Conservation (phyloP, 139 green algal species). For the Mychonastes homosphaera region DNA sequence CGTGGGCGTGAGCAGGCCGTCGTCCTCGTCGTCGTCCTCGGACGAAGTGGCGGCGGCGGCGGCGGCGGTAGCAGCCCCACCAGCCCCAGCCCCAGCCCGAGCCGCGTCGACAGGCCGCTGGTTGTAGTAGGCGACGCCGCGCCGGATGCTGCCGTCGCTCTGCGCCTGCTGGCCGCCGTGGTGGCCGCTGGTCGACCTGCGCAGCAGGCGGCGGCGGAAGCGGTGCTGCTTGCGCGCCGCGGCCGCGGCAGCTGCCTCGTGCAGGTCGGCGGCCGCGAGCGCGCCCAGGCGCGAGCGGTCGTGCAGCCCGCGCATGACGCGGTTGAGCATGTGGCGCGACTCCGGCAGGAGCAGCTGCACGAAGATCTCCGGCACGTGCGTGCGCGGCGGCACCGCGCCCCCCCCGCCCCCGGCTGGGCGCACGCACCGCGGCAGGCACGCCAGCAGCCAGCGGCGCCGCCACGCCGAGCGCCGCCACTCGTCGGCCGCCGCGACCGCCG, state of each 20-base stretch:
- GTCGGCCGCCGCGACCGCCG: background rate
- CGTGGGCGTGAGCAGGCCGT: background rate
- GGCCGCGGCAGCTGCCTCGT: too few relatives aligned
- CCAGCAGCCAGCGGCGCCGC: constrained; percentile 2
- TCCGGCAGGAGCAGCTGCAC: constrained; percentile 9
- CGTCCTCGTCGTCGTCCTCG: background rate
- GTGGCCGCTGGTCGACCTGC: background rate
- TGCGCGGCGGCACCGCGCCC: too few relatives aligned
- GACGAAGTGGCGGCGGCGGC: background rate
- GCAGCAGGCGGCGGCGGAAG: too few relatives aligned
- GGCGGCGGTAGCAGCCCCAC: background rate
- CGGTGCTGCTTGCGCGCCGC: too few relatives aligned
- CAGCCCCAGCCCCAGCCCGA: background rate
- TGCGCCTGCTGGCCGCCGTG: background rate
- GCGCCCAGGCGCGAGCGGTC: too few relatives aligned
- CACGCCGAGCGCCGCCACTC: background rate
- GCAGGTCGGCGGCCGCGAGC: too few relatives aligned
- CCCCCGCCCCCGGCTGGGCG: too few relatives aligned
- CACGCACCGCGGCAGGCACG: background rate
- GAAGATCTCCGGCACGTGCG: background rate
- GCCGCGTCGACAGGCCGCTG: background rate
- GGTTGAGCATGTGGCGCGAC: constrained; percentile 3
- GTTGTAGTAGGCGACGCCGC: background rate
- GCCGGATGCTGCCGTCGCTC: background rate
- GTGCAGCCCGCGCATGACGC: constrained; percentile 6